Percentiles rank a stretch among this genome's conserved stretches.
These are phyloP conservation scores for Aristolochia contorta DNA, from an alignment of 164 flowering plant species.

Conservation along the genomic window DNA sequence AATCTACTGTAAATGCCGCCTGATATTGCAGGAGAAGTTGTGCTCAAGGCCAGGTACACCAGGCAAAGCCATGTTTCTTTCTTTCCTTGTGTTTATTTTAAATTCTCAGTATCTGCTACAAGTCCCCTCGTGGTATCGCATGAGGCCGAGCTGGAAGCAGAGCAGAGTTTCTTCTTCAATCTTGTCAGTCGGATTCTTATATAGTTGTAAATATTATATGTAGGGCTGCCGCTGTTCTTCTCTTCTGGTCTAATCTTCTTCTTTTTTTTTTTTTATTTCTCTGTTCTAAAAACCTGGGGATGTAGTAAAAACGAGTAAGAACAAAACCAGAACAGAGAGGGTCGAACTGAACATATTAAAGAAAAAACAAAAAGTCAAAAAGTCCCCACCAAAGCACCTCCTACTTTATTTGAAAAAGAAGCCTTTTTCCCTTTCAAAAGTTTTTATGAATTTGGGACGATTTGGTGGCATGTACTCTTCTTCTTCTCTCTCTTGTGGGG, in stretches of 20 bases:
- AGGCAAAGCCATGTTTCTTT: too few relatives aligned
- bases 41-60: too few relatives aligned
- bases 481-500: too few relatives aligned
- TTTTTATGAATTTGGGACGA: not conserved
- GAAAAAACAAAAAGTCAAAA: conserved; percentile 1
- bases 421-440: not conserved
- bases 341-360: not conserved
- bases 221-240: too few relatives aligned
- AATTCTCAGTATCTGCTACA: not conserved
- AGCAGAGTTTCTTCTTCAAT: not conserved
- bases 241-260: too few relatives aligned
- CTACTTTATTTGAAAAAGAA: not conserved
- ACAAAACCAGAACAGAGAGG: not conserved
- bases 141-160: not conserved
- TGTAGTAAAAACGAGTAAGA: not conserved
- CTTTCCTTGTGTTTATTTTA: not conserved
- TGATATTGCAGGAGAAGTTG: too few relatives aligned
- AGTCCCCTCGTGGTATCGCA: too few relatives aligned
- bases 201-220: too few relatives aligned
- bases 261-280: too few relatives aligned
- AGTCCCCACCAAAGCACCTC: conserved; percentile 2
- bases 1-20: too few relatives aligned
- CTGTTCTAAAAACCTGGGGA: not conserved
- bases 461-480: conserved; percentile 1
- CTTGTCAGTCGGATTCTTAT: not conserved